Conservation (phyloP, 2,329 filamentous ascomycete genomes). For the Aspergillus puulaauensis region DNA sequence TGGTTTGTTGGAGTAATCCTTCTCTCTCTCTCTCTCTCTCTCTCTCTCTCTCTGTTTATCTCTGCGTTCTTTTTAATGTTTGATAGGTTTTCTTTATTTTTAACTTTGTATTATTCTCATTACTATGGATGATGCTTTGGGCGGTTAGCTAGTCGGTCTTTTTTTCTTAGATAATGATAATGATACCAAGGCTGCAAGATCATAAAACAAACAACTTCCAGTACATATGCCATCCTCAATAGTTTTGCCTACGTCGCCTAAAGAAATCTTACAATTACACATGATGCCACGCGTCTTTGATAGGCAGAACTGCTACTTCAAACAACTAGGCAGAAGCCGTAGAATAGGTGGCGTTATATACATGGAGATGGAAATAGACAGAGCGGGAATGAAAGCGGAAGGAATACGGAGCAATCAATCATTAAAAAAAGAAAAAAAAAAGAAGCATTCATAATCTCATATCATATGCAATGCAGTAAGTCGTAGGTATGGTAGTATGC, state of each 20-base stretch:
- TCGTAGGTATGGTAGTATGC: neutral
- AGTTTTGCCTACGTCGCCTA: too few species aligned
- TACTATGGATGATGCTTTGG: neutral
- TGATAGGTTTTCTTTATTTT: neutral
- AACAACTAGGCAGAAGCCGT: neutral
- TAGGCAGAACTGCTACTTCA: too few species aligned
- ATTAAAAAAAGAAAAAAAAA: neutral
- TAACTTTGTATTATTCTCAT: neutral
- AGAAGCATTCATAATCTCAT: neutral
- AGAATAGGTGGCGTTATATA: neutral
- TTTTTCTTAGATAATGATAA: neutral
- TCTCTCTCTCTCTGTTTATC: neutral
- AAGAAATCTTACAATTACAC: too few species aligned
- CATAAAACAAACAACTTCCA: too few species aligned
- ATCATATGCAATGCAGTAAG: neutral
- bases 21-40: neutral
- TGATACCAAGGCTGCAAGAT: neutral
- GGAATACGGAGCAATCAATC: too few species aligned
- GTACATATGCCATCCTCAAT: too few species aligned
- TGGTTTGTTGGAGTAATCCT: conserved; percentile 53
- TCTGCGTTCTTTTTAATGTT: neutral
- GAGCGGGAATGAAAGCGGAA: neutral
- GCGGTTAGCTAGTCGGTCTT: neutral
- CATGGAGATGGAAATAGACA: neutral
- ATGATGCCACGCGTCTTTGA: too few species aligned